A percentile compares a stretch with the other conserved stretches of the same genome.
Conservation (phyloP, 2,329 filamentous ascomycete genomes). For the Microsporum canis region DNA sequence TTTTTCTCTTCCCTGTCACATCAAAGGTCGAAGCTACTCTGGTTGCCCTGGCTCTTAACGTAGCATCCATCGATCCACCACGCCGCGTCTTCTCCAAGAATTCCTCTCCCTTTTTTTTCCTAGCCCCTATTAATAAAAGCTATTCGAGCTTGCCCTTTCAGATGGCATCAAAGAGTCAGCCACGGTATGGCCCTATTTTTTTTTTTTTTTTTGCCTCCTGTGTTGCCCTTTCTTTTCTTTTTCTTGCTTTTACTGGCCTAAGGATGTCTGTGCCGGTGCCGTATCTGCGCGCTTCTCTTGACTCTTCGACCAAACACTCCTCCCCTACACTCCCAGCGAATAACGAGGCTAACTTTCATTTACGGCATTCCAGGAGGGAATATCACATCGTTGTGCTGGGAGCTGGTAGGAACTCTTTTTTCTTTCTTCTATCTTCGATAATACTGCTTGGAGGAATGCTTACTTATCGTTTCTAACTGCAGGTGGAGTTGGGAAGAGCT, state of each 20-base stretch:
- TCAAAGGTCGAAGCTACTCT: background rate
- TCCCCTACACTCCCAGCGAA: background rate
- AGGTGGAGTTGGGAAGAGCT: constrained; percentile 89
- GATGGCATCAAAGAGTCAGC: constrained; percentile 11
- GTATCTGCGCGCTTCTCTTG: background rate
- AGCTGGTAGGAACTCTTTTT: constrained; percentile 47
- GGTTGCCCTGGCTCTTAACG: background rate
- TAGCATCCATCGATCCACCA: background rate
- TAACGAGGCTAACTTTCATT: constrained; percentile 8
- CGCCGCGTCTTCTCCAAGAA: background rate
- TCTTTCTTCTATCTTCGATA: background rate
- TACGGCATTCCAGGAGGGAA: constrained; percentile 44
- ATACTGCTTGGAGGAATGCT: background rate
- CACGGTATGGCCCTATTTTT: constrained; percentile 8
- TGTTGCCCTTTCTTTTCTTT: background rate
- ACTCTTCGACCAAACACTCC: background rate
- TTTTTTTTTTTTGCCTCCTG: background rate
- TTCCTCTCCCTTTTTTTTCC: background rate
- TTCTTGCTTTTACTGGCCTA: background rate
- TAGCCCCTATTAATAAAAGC: background rate
- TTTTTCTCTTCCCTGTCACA: background rate
- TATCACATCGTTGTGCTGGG: constrained; percentile 75
- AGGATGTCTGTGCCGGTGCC: background rate
- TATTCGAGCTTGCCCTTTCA: background rate
- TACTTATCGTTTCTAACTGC: constrained; percentile 14